Evolutionary conservation across 2,329 filamentous ascomycete genomes (phyloP).

Genomic region (Coniochaeta sp.): DNA sequence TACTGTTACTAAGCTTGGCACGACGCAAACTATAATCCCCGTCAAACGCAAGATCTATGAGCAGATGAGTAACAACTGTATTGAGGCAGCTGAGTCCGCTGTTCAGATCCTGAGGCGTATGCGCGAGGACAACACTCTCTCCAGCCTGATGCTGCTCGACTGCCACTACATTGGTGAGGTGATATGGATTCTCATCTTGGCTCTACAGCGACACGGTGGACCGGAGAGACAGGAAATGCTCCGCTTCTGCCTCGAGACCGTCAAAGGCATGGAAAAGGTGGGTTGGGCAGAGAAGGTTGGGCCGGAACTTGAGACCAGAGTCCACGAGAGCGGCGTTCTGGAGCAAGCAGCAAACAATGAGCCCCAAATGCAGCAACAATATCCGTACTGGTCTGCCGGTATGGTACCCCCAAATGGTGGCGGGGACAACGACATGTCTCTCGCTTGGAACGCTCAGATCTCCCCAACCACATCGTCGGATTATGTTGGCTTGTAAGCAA

Average conservation of each 20-base stretch:
- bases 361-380: too few species aligned
- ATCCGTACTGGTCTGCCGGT: too few species aligned
- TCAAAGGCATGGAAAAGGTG: conserved; percentile 4
- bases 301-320: conserved; percentile 3
- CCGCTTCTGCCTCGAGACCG: conserved; percentile 3
- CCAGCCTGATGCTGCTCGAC: conserved; percentile 1
- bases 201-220: neutral
- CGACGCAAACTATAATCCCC: neutral
- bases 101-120: neutral
- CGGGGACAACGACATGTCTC: too few species aligned
- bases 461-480: neutral
- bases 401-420: too few species aligned
- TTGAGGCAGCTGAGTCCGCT: neutral
- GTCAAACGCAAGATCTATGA: conserved; percentile 1
- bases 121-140: neutral
- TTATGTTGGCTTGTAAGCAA: neutral
- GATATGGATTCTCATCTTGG: conserved; percentile 4
- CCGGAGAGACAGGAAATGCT: neutral
- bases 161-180: conserved; percentile 4
- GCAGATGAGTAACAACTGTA: neutral
- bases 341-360: neutral
- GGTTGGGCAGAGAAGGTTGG: conserved; percentile 3
- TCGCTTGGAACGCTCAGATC: too few species aligned
- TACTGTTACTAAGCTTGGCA: neutral
- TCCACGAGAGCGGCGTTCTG: conserved; percentile 5